Conservation (phyloP, 1,139 yeast genomes). For the Suhomyces ambrosiae region DNA sequence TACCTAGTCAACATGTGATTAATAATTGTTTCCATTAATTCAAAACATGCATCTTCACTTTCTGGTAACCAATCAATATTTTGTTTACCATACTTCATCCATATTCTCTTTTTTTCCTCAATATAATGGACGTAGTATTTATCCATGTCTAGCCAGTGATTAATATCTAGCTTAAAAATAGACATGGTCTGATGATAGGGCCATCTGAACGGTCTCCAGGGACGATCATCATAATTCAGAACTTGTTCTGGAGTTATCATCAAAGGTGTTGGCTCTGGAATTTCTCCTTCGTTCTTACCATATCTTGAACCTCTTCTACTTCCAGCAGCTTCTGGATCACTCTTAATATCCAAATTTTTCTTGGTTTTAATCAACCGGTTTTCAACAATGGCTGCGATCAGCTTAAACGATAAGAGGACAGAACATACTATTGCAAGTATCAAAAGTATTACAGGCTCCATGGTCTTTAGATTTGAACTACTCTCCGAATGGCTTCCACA, state of each 20-base stretch:
- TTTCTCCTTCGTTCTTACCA: constrained; percentile 14
- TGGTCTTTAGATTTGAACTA: no score
- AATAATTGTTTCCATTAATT: constrained; percentile 63
- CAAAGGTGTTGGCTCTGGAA: constrained; percentile 60
- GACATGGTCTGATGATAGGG: constrained; percentile 84
- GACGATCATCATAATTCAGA: constrained; percentile 65
- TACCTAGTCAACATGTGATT: constrained; percentile 62
- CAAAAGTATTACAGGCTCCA: constrained; percentile 12
- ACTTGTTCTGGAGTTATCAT: constrained; percentile 70
- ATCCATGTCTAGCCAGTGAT: constrained; percentile 83
- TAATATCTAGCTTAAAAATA: constrained; percentile 64
- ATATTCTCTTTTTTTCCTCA: constrained; percentile 60
- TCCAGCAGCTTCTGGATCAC: constrained; percentile 15
- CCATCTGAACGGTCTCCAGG: constrained; percentile 82
- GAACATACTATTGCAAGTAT: constrained; percentile 18
- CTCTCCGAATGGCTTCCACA: not conserved
- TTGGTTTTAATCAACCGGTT: constrained; percentile 1
- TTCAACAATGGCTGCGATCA: constrained; percentile 10
- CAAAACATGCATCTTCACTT: constrained; percentile 61
- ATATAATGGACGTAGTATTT: constrained; percentile 69
- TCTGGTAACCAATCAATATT: constrained; percentile 72
- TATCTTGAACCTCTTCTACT: constrained; percentile 15
- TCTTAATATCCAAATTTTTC: constrained; percentile 1
- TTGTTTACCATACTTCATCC: constrained; percentile 58
- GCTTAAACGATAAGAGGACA: constrained; percentile 21